Percentiles rank a stretch among this genome's conserved stretches.
phyloP scores from a whole-genome alignment of 768 basidiomycete species.

The Hebeloma cylindrosporum region DNA sequence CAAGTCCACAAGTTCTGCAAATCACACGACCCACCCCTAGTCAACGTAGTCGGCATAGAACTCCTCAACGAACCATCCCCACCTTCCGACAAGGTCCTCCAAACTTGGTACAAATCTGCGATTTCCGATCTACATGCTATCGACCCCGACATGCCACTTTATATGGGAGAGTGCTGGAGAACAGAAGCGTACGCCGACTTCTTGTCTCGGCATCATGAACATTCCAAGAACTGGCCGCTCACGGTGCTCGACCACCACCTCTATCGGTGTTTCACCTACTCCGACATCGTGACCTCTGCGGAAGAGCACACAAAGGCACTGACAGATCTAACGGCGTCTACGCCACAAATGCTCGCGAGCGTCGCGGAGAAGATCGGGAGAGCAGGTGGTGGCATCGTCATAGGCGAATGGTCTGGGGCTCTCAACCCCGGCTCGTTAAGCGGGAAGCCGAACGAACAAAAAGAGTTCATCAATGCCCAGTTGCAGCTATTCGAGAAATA shows the following conservation, averaged over 20 bases:
- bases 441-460: constrained; percentile 36
- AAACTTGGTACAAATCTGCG: constrained; percentile 62
- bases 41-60: constrained; percentile 60
- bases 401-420: constrained; percentile 81
- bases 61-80: constrained; percentile 61
- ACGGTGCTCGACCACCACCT: constrained; percentile 79
- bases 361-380: constrained; percentile 34
- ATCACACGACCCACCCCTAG: constrained; percentile 37
- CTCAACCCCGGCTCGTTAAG: constrained; percentile 62
- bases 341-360: constrained; percentile 38
- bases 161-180: constrained; percentile 77
- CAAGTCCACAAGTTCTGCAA: constrained; percentile 25
- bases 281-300: constrained; percentile 55
- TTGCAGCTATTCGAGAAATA: constrained; percentile 59
- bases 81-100: constrained; percentile 47
- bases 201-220: constrained; percentile 36
- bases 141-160: constrained; percentile 61
- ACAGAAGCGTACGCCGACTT: constrained; percentile 62
- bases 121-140: constrained; percentile 52
- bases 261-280: constrained; percentile 73
- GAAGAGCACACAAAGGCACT: constrained; percentile 54
- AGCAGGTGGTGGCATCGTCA: constrained; percentile 47
- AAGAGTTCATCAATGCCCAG: constrained; percentile 59
- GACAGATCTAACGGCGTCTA: constrained; percentile 36
- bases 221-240: constrained; percentile 32